Evolutionary conservation across 2,329 filamentous ascomycete species (phyloP), one percentile per base, ranked within the genome.

Genomic region (Trichophyton schoenleinii): DNA sequence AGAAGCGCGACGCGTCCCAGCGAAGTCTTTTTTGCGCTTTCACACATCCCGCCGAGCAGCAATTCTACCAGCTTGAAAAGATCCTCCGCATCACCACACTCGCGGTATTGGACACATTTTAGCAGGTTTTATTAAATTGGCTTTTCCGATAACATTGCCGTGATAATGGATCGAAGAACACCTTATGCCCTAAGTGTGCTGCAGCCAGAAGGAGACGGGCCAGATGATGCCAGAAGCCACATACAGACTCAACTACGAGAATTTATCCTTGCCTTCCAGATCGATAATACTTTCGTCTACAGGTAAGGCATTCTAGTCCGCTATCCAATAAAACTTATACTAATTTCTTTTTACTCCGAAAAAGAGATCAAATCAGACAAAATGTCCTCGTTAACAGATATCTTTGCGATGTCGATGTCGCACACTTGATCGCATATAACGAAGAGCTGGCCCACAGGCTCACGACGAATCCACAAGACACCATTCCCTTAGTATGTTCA

Each of bases 241-340:
- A 80, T 91, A 58, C 89, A 94, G 72, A 82, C 83, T 63, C 86
- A 89, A 71, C 83, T 99, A 63, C 86, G 94, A 70, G 87, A 90
- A 64, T 99, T 99, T 73, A 87, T 99, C 66, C 84, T 97, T 62
- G 89, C 92, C 67, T 99, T 96, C 72, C 86, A 92, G 70, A 83
- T 97, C 48, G 92, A 96, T 75, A 96, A 95, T 75, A 83, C 87
- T 70, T 97, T 96, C 76, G 86, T 96, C 70, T 99, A 97, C 82
- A 85, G 91, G 91, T 92, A 74, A 66, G 76, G 64, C 41, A 48
- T n/a, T 18, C 3, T 8, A 18, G 13, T 55, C 9, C n/a, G 13
- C 52, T 11, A 22, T 55, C 15, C 18, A 58, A 42, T 8, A 4
- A 18, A 58, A 25, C n/a, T 44, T 25, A 18, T 7, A 18, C 41